A percentile compares a stretch with the other conserved stretches of the same genome.
These are phyloP conservation scores for Ormosia emarginata DNA, from an alignment of 306 rosid species.

Conservation along the genomic window DNA sequence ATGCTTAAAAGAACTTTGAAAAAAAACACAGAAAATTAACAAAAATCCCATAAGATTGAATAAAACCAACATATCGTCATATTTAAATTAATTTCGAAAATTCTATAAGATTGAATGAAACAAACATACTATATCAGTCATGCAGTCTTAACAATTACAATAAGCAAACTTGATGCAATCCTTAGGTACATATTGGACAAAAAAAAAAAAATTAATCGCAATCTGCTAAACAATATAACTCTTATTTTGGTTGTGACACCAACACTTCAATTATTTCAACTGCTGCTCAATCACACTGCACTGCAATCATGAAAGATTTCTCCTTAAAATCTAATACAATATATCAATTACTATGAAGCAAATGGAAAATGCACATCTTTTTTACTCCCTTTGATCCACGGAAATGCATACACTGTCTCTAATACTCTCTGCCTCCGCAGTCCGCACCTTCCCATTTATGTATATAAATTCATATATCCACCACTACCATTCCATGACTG, in stretches of 20 bases:
- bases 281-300: not conserved
- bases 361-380: not conserved
- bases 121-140: not conserved
- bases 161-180: not conserved
- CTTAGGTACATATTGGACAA: not conserved
- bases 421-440: not conserved
- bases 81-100: not conserved
- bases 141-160: not conserved
- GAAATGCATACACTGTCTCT: no score
- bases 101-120: not conserved
- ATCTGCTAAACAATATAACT: not conserved
- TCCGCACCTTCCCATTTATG: not conserved
- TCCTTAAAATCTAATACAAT: not conserved
- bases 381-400: not conserved
- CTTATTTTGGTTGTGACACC: not conserved
- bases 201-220: not conserved
- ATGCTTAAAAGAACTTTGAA: not conserved
- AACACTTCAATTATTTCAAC: not conserved
- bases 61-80: not conserved
- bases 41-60: not conserved
- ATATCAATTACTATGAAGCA: not conserved
- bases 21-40: not conserved
- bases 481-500: no score
- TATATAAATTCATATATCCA: not conserved
- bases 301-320: not conserved